phyloP scores from a whole-genome alignment of 1,284 basidiomycete genomes.

The Mycena sp. region DNA sequence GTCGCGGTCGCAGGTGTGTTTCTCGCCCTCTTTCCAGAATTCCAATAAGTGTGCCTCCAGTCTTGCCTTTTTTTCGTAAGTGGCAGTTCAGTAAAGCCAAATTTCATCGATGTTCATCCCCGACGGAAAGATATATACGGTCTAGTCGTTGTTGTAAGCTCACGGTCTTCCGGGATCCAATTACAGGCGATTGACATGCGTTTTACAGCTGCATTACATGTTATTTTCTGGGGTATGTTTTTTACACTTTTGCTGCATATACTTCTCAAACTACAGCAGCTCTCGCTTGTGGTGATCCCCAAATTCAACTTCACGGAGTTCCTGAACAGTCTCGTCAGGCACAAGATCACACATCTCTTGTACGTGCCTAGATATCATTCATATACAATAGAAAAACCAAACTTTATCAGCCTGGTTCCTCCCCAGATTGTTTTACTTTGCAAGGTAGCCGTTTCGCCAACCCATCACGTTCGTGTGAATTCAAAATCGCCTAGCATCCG shows the following conservation, averaged over 20 bases:
- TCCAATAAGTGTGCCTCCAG: conserved; percentile 35
- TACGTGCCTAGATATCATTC: conserved; percentile 32
- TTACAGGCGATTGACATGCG: not conserved
- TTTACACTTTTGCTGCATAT: not conserved
- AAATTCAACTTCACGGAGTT: conserved; percentile 55
- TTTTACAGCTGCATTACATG: conserved; percentile 52
- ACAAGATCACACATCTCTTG: conserved; percentile 51
- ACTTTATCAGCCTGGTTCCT: conserved; percentile 50
- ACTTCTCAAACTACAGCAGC: conserved; percentile 34
- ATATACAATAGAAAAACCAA: not conserved
- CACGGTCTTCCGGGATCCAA: not conserved
- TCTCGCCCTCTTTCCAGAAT: not conserved
- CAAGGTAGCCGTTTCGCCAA: conserved; percentile 45
- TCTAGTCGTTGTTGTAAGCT: conserved; percentile 53
- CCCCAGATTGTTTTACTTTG: conserved; percentile 58
- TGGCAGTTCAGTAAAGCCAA: too few relatives aligned
- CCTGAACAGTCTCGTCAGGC: conserved; percentile 48
- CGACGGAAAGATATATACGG: conserved; percentile 64
- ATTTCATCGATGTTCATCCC: too few relatives aligned
- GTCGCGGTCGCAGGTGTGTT: conserved; percentile 64
- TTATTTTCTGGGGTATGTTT: conserved; percentile 52
- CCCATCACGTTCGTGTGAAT: not conserved
- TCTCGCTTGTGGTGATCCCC: conserved; percentile 53
- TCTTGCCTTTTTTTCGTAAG: conserved; percentile 59
- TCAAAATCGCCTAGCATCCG: conserved; percentile 42